phyloP scores from a whole-genome alignment of 2,329 filamentous ascomycete species.

The Aspergillus ibericus region DNA sequence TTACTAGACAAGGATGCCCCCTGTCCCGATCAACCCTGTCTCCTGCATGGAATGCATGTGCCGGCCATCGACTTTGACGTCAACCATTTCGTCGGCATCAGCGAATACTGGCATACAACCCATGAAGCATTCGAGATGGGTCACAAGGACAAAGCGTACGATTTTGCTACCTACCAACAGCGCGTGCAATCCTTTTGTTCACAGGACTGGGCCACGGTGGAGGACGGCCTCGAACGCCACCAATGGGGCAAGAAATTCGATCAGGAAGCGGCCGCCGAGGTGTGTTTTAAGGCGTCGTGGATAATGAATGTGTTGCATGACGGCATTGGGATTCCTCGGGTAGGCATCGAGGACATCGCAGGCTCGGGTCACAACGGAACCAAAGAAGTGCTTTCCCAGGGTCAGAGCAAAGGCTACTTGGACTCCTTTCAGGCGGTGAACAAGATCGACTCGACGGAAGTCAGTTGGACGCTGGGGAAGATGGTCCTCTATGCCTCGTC shows the following conservation, averaged over 20 bases:
- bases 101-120: slow-evolving; percentile 98
- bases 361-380: slow-evolving; percentile 66
- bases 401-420: slow-evolving; percentile 72
- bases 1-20: slow-evolving; percentile 85
- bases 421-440: slow-evolving; percentile 91
- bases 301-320: slow-evolving; percentile 95
- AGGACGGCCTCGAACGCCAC: slow-evolving; percentile 61
- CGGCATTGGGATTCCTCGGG: slow-evolving; percentile 86
- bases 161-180: slow-evolving; percentile 84
- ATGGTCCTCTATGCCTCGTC: slow-evolving; percentile 94
- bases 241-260: slow-evolving; percentile 76
- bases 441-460: slow-evolving; percentile 85
- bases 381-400: slow-evolving; percentile 65
- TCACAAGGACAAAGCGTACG: slow-evolving; percentile 77
- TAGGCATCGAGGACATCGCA: slow-evolving; percentile 69
- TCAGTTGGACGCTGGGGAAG: slow-evolving; percentile 96
- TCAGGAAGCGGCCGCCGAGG: slow-evolving; percentile 72
- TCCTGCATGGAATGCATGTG: slow-evolving; percentile 87
- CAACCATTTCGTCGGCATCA: slow-evolving; percentile 96
- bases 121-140: slow-evolving; percentile 85
- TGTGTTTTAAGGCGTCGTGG: slow-evolving; percentile 98
- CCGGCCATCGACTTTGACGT: slow-evolving; percentile 95
- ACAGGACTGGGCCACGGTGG: slow-evolving; percentile 76
- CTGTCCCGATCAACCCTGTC: slow-evolving; percentile 78
- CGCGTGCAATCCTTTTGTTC: slow-evolving; percentile 83